phyloP scores from a whole-genome alignment of 1,139 yeast genomes.

The Magnusiomyces tetraspermus region DNA sequence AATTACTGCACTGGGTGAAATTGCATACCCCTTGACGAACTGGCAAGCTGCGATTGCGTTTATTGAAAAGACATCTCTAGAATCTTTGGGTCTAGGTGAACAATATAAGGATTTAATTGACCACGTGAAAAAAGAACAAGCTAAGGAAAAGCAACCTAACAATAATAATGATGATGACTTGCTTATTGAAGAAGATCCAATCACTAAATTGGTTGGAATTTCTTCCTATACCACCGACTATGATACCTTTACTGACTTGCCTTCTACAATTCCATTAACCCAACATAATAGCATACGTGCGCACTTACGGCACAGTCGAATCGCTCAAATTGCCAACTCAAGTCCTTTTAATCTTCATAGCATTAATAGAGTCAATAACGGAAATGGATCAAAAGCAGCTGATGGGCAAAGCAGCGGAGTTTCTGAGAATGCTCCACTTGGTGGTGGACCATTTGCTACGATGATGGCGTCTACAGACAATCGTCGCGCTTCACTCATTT shows the following conservation, averaged over 20 bases:
- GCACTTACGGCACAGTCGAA: neutral
- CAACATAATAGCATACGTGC: constrained; percentile 1
- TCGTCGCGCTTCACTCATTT: constrained; percentile 13
- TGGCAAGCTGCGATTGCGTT: constrained; percentile 54
- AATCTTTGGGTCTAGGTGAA: constrained; percentile 30
- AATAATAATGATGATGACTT: neutral
- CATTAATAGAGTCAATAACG: constrained; percentile 3
- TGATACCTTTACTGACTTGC: constrained; percentile 3
- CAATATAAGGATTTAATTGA: constrained; percentile 2
- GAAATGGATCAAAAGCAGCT: neutral
- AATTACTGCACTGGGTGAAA: constrained; percentile 39
- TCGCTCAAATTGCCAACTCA: neutral
- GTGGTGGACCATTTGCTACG: neutral
- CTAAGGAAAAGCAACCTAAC: neutral
- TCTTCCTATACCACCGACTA: constrained; percentile 4
- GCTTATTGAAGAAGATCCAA: neutral
- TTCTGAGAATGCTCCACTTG: neutral
- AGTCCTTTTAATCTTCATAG: constrained; percentile 3
- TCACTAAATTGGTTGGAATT: neutral
- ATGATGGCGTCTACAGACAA: constrained; percentile 3
- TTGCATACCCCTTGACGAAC: constrained; percentile 52
- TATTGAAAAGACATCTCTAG: constrained; percentile 39
- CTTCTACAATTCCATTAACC: neutral
- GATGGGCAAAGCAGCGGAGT: neutral
- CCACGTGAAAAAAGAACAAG: neutral